phyloP scores from a whole-genome alignment of 768 basidiomycete species.

The Daedaleopsis sinensis region DNA sequence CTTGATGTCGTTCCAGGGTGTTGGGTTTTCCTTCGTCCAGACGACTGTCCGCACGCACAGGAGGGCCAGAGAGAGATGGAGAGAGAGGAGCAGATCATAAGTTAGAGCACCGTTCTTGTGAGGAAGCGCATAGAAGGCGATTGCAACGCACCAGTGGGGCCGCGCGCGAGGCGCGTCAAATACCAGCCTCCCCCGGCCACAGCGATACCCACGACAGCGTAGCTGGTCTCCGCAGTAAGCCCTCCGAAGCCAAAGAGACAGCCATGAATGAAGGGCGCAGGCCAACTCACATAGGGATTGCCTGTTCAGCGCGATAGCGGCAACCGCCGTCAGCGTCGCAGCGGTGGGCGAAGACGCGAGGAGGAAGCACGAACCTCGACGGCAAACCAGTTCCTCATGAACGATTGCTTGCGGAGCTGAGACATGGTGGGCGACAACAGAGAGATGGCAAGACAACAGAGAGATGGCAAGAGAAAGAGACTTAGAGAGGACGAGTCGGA shows the following conservation, averaged over 20 bases:
- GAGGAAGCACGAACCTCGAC: constrained; percentile 53
- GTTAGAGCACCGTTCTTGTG: neutral
- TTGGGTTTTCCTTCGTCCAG: constrained; percentile 75
- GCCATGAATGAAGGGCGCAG: neutral
- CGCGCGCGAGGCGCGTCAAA: constrained; percentile 45
- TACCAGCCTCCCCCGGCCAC: constrained; percentile 48
- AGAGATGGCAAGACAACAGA: neutral
- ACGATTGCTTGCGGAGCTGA: constrained; percentile 30
- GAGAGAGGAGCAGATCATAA: neutral
- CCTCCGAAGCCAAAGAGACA: neutral
- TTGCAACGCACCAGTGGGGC: constrained; percentile 39
- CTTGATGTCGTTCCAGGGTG: constrained; percentile 86
- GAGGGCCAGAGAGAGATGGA: neutral
- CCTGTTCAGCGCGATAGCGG: constrained; percentile 32
- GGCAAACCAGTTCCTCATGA: constrained; percentile 74
- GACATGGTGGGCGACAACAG: constrained; percentile 22
- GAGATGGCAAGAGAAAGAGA: constrained; percentile 12
- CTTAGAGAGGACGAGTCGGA: neutral
- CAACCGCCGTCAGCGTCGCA: constrained; percentile 1
- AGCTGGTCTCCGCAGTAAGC: constrained; percentile 33
- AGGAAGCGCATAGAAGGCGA: neutral
- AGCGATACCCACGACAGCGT: constrained; percentile 50
- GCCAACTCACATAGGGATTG: constrained; percentile 49
- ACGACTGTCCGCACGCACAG: constrained; percentile 40
- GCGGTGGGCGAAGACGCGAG: neutral